These are phyloP conservation scores for Phytomonas serpens DNA, from an alignment of 208 protist species.

Conservation along the genomic window DNA sequence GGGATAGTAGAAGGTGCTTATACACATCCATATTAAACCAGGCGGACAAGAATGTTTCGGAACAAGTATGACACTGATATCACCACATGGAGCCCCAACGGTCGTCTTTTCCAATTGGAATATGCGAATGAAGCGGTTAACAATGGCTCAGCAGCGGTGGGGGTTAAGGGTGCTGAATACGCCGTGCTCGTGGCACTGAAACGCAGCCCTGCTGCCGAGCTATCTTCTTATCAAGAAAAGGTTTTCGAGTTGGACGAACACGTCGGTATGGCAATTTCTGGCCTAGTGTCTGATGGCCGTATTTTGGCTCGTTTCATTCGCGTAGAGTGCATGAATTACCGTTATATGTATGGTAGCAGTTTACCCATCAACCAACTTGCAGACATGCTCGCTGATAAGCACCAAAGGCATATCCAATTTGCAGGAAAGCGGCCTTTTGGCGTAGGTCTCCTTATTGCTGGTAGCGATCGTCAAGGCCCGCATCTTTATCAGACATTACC, in stretches of 20 bases:
- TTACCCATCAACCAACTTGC: constrained; percentile 72
- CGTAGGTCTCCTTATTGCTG: constrained; percentile 98
- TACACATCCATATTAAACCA: background rate
- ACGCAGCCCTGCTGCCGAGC: constrained; percentile 86
- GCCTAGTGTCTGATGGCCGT: constrained; percentile 96
- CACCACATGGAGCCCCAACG: constrained; percentile 97
- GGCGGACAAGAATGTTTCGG: constrained; percentile 51
- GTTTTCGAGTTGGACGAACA: constrained; percentile 97
- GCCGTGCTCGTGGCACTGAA: constrained; percentile 95
- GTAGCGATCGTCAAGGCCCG: constrained; percentile 89
- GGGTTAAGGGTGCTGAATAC: constrained; percentile 93
- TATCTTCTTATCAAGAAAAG: constrained; percentile 98
- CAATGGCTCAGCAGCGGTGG: constrained; percentile 97
- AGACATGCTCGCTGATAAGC: constrained; percentile 87
- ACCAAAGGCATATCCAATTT: constrained; percentile 96
- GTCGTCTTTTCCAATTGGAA: constrained; percentile 97
- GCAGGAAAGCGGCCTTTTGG: constrained; percentile 96
- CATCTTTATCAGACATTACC: constrained; percentile 96
- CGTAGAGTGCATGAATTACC: constrained; percentile 96
- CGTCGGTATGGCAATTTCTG: constrained; percentile 97
- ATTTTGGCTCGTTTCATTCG: constrained; percentile 93
- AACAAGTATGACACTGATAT: constrained; percentile 98
- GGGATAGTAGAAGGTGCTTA: background rate
- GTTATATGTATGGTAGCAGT: constrained; percentile 86
- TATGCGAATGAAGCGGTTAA: constrained; percentile 99